These are phyloP conservation scores for Mesostigma viride DNA, from an alignment of 139 green algal species.

Conservation along the genomic window DNA sequence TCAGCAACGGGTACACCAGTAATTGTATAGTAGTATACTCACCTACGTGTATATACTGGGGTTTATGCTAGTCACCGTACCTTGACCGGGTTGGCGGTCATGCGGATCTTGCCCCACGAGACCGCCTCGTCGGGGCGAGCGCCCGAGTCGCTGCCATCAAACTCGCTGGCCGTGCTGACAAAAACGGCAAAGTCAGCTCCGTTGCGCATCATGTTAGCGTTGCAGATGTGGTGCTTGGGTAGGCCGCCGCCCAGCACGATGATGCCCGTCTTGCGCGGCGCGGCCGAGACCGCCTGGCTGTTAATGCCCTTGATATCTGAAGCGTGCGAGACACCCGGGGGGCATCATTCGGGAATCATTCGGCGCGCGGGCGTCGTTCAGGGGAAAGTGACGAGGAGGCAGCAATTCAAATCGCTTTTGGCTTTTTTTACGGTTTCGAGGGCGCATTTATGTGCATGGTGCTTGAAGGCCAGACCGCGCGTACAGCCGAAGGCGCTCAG, in stretches of 20 bases:
- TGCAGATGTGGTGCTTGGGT: conserved; percentile 97
- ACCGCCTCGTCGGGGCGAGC: conserved; percentile 89
- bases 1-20: too few species aligned
- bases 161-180: conserved; percentile 64
- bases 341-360: background rate
- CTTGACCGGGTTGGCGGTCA: conserved; percentile 66
- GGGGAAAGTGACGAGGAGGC: background rate
- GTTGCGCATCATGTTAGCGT: conserved; percentile 98
- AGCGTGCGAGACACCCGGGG: background rate
- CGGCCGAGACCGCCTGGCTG: conserved; percentile 52
- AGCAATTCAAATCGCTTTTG: too few species aligned
- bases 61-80: conserved; percentile 12
- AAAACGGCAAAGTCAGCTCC: conserved; percentile 77
- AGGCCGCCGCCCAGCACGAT: conserved; percentile 90
- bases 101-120: conserved; percentile 91
- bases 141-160: conserved; percentile 84
- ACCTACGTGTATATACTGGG: too few species aligned
- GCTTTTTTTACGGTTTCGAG: too few species aligned
- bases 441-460: too few species aligned
- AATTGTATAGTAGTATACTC: too few species aligned
- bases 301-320: conserved; percentile 79
- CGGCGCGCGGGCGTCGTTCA: background rate
- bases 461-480: too few species aligned
- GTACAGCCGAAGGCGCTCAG: too few species aligned
- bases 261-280: conserved; percentile 47